Base-by-base conservation (phyloP, 73 alveolate species). In the Paraurostyla sp. region DNA sequence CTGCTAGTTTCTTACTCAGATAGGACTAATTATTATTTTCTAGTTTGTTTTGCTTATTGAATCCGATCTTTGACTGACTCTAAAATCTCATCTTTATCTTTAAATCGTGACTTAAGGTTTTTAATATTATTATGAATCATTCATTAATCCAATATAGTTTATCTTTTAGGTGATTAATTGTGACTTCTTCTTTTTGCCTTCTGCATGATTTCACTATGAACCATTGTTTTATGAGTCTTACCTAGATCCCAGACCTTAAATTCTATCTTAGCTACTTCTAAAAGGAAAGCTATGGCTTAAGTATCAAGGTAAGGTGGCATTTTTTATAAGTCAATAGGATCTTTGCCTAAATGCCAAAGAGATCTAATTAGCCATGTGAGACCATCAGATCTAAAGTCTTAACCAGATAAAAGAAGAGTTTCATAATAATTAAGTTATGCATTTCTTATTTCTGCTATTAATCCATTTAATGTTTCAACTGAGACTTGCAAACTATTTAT, bases 281-380 rank as follows among this genome's bases (percentile, higher is more conserved):
- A 45, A 11, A 73, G 29, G 46, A 45, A 73, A 6, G 27, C 15
- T 45, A 45, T 13, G 4, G 71, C 69, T 48, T 40, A 33, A 13
- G 42, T 27, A 46, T 73, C 86, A 1, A 73, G 27, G 33, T 32
- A 73, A 11, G 29, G 2, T 48, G 86, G 86, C 36, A 73, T 6
- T 27, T 73, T 48, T 1, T 25, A 2, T 23, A 49, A 38, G 42
- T 73, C 40, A 45, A 73, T 25, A n/a, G n/a, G n/a, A 27, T 73
- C 52, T 30, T 45, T 11, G 22, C 71, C 71, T 3, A 73, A 30
- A 45, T 43, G 65, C 86, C 86, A 73, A 3, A 73, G 25, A 16
- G 86, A 73, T 73, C 71, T 42, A 48, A 73, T 73, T 16, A 73
- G 20, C 86, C 86, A 73, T 3, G 86, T 48, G 0, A 73, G 23